Conservation (phyloP, 805 yeast genomes). For the Middelhovenomyces tepae region DNA sequence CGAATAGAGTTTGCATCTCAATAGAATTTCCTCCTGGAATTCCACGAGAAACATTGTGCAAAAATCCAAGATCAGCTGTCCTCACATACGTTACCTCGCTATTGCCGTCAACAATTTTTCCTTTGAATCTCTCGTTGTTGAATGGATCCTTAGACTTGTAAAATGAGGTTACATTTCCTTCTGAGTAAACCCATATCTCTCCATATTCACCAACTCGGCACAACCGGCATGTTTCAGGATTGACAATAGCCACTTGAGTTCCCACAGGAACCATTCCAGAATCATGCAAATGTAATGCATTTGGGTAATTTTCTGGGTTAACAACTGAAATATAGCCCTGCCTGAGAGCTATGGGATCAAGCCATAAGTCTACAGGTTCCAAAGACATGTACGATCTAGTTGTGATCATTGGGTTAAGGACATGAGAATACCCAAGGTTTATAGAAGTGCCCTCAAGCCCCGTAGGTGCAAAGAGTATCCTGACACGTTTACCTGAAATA, state of each 20-base stretch:
- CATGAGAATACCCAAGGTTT: constrained; percentile 69
- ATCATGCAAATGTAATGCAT: constrained; percentile 75
- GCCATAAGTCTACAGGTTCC: constrained; percentile 77
- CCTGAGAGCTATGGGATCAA: constrained; percentile 83
- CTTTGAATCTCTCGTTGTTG: constrained; percentile 47
- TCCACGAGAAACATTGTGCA: constrained; percentile 56
- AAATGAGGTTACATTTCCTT: constrained; percentile 63
- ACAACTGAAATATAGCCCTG: constrained; percentile 79
- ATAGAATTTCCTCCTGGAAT: constrained; percentile 30
- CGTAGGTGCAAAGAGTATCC: constrained; percentile 54
- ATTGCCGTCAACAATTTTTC: constrained; percentile 57
- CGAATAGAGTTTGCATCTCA: constrained; percentile 70
- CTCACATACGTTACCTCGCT: constrained; percentile 55
- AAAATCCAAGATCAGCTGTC: constrained; percentile 91
- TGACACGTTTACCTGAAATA: constrained; percentile 45
- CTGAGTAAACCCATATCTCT: constrained; percentile 93
- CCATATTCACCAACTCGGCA: constrained; percentile 91
- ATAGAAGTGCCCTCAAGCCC: constrained; percentile 60
- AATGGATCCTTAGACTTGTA: constrained; percentile 44
- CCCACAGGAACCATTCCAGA: constrained; percentile 95
- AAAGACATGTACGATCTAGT: constrained; percentile 81
- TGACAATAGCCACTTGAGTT: constrained; percentile 88
- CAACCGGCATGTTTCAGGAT: constrained; percentile 76
- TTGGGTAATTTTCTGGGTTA: constrained; percentile 59
- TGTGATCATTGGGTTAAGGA: constrained; percentile 72